These are phyloP conservation scores for Meyerozyma carpophila DNA, from an alignment of 1,139 yeast genomes.

Conservation along the genomic window DNA sequence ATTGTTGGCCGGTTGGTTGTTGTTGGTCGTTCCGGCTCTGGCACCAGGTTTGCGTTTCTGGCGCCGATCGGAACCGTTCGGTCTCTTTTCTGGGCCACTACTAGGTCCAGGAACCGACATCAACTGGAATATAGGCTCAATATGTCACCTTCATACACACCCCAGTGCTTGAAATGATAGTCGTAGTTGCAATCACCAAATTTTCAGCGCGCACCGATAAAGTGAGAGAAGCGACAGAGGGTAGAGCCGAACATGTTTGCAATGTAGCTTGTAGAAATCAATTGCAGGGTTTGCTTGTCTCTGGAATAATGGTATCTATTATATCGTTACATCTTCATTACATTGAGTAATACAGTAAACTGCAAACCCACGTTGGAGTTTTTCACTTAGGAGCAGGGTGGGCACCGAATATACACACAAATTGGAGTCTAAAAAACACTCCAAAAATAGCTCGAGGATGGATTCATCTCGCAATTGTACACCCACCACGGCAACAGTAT, in stretches of 20 bases:
- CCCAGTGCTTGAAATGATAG: not conserved
- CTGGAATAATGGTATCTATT: not conserved
- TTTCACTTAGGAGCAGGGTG: conserved; percentile 18
- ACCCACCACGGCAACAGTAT: conserved; percentile 40
- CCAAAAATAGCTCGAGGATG: conserved; percentile 45
- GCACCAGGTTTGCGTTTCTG: not conserved
- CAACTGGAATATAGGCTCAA: not conserved
- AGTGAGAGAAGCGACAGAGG: not conserved
- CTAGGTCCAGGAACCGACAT: not conserved
- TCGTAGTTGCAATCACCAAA: not conserved
- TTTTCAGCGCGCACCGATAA: not conserved
- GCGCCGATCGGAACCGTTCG: not conserved
- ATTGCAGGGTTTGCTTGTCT: not conserved
- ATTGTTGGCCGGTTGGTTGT: not conserved
- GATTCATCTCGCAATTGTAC: conserved; percentile 55
- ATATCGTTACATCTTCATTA: not conserved
- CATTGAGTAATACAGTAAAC: conserved; percentile 30
- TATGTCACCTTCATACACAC: not conserved
- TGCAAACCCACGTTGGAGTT: conserved; percentile 37
- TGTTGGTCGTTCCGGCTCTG: not conserved
- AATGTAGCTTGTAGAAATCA: not conserved
- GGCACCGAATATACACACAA: conserved; percentile 24
- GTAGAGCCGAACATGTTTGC: not conserved
- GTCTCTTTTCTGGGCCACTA: not conserved
- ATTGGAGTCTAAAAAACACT: conserved; percentile 12